Base-by-base conservation (phyloP, 345 rosid genomes). In the Combretum micranthum region DNA sequence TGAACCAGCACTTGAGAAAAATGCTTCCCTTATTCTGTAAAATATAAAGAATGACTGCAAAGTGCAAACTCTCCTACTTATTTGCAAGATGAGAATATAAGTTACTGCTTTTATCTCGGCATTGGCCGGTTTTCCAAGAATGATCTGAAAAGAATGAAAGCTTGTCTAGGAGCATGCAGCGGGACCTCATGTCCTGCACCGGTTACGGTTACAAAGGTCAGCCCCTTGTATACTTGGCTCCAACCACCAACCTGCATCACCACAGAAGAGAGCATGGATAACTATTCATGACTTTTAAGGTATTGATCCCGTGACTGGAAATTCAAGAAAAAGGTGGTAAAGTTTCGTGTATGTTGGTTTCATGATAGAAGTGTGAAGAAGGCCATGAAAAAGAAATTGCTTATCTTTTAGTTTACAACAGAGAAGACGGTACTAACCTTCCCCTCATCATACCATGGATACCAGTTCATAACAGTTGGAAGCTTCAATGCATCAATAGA, bases 111-210 rank as follows among this genome's bases (percentile, higher is more conserved):
- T 69, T 52, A 65, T 52, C 64, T 73, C 1, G 88, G 92, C 96
- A 92, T 80, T 0, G 78, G 70, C 75, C 80, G 81, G 66, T 78
- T 77, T 79, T 75, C 87, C 80, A 92, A 67, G 71, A 84, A 92
- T 16, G 97, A 86, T 70, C 73, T 70, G 83, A 92, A 92, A 70
- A 88, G 82, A 72, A 88, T 78, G 62, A 78, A 92, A 15, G 95
- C 92, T 73, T 86, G 83, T 50, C 95, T 87, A 3, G 98, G 95
- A 19, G 88, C 83, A 59, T 67, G 95, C 26, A 88, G 77, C 0
- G 98, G 97, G 60, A 88, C 98, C 66, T 92, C 97, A 17, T 92
- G 97, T 50, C 98, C 98, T 26, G 98, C 96, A 65, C 98, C 97
- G 9, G 68, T 77, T 16, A 92, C 86, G 18, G 96, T 79, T 3